phyloP scores from a whole-genome alignment of 1,284 basidiomycete species.

The Phellopilus nigrolimitatus region DNA sequence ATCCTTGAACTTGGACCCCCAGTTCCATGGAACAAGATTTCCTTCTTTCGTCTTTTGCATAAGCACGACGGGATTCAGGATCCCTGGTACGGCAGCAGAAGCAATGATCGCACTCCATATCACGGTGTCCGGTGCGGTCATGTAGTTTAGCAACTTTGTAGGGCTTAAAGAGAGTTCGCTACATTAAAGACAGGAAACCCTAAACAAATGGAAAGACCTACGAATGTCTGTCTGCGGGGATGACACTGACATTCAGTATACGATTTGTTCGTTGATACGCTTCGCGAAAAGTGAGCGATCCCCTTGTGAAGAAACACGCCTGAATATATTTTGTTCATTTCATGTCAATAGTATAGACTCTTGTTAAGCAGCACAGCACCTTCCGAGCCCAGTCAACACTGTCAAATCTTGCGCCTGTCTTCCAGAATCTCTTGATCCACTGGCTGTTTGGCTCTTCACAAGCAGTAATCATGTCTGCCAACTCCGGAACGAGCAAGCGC shows the following conservation, averaged over 20 bases:
- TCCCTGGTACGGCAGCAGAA: constrained; percentile 82
- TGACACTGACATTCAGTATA: constrained; percentile 92
- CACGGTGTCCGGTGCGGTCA: constrained; percentile 88
- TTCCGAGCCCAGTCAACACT: constrained; percentile 89
- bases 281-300: constrained; percentile 94
- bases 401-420: constrained; percentile 92
- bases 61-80: constrained; percentile 83
- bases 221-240: constrained; percentile 92
- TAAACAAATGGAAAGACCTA: constrained; percentile 35
- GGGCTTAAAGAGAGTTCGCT: constrained; percentile 47
- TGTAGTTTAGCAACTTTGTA: constrained; percentile 92
- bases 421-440: constrained; percentile 80
- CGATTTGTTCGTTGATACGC: constrained; percentile 92
- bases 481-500: constrained; percentile 68
- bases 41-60: constrained; percentile 91
- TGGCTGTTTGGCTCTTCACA: constrained; percentile 80
- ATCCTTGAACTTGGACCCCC: constrained; percentile 90
- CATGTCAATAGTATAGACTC: constrained; percentile 10
- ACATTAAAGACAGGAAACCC: constrained; percentile 14
- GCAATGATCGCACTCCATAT: constrained; percentile 78
- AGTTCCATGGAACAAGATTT: constrained; percentile 86
- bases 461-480: constrained; percentile 87
- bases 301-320: constrained; percentile 85
- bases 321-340: constrained; percentile 32
- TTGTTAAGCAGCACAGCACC: constrained; percentile 36